Evolutionary conservation across 192 early-diverging fungal genomes (phyloP), one percentile per base, ranked within the genome.

Genomic region (Polychytrium aggregatum): DNA sequence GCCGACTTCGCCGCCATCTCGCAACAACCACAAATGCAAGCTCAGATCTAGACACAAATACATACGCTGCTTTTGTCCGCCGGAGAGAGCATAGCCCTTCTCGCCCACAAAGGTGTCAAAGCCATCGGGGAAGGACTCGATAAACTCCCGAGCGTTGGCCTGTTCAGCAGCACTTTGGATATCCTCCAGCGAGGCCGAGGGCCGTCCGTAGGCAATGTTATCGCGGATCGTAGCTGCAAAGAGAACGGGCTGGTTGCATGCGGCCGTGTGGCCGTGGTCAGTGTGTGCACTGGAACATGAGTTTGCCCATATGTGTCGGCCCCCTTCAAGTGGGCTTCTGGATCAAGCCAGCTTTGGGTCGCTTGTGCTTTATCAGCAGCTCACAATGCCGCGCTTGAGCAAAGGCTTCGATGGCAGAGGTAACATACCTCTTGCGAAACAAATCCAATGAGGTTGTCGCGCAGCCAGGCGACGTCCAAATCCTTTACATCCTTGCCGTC

Each of bases 201-300:
- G 72, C 11, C 79, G 71, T 21, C 92, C 95, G 53, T 94, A 97
- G 11, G 71, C 60, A 44, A 95, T 94, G 52, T 96, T 95, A 50
- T 93, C 78, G 49, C 68, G 81, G 41, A 98, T 87, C 0, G 83
- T 82, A n/a, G 84, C 70, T 46, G 92, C 95, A 74, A 97, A 97
- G 24, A 98, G 66, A 4, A 83, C 72, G 7, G 87, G 90, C 69
- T 89, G 38, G 26, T 29, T 46, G 17, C 43, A 16, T 44, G 43
- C 17, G 41, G 24, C 42, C 52, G 56, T 13, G 8, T 7, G 41
- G 24, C 10, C n/a, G n/a, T n/a, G n/a, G n/a, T n/a, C n/a, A n/a
- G n/a, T n/a, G n/a, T n/a, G n/a, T n/a, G n/a, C n/a, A n/a, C n/a
- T n/a, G 42, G 16, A 1, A 0, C 21, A 11, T 17, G 25, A 43